A percentile compares a stretch with the other conserved stretches of the same genome.
These are phyloP conservation scores for Peniophora sp. DNA, from an alignment of 1,284 basidiomycete species.

Conservation along the genomic window DNA sequence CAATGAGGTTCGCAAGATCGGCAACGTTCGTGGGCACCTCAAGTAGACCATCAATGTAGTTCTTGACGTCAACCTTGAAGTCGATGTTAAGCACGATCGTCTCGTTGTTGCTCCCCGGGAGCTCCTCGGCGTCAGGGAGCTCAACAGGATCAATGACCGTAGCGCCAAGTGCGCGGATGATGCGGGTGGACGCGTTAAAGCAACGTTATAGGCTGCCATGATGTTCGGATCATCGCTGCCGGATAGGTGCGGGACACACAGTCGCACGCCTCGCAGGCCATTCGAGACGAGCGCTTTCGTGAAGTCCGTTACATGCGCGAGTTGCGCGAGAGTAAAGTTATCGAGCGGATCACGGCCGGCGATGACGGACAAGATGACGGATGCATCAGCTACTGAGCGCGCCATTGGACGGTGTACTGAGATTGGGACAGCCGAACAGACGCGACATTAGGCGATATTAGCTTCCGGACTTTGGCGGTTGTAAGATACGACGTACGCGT, in stretches of 20 bases:
- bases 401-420: conserved; percentile 54
- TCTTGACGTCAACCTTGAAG: conserved; percentile 51
- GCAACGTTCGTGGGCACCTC: conserved; percentile 46
- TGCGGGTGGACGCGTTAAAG: conserved; percentile 16
- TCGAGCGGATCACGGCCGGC: conserved; percentile 54
- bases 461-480: not conserved
- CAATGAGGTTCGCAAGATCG: conserved; percentile 46
- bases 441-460: too few species aligned
- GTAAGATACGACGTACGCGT: conserved; percentile 6
- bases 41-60: conserved; percentile 34
- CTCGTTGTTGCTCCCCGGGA: conserved; percentile 43
- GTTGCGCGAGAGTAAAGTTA: conserved; percentile 54
- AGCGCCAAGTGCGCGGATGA: conserved; percentile 44
- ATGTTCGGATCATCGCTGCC: conserved; percentile 5
- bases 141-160: conserved; percentile 57
- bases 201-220: conserved; percentile 20
- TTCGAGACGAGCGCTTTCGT: conserved; percentile 39
- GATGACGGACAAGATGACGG: conserved; percentile 51
- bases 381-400: conserved; percentile 52
- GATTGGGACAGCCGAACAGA: conserved; percentile 44
- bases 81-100: conserved; percentile 44
- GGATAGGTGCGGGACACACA: conserved; percentile 42
- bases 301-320: conserved; percentile 44
- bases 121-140: conserved; percentile 47
- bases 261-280: conserved; percentile 46